phyloP scores from a whole-genome alignment of 768 basidiomycete species.

The Boletellus emodensis region DNA sequence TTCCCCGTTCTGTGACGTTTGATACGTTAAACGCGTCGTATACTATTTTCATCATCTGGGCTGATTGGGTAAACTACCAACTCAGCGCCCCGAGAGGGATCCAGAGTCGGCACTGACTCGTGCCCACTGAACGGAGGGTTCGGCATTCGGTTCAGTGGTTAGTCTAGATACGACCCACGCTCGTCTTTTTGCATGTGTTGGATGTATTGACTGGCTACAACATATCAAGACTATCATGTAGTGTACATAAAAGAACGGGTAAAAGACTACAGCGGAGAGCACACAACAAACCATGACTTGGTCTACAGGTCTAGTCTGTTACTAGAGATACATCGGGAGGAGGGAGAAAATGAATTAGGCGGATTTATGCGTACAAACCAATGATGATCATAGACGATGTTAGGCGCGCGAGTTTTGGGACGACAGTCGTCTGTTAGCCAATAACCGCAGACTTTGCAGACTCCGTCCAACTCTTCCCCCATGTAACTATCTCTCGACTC shows the following conservation, averaged over 20 bases:
- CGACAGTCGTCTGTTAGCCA: background rate
- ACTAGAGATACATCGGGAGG: constrained; percentile 24
- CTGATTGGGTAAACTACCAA: background rate
- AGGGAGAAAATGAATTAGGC: background rate
- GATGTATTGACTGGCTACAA: background rate
- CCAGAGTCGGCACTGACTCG: too few relatives aligned
- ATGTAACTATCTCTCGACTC: constrained; percentile 27
- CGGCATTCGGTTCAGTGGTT: too few relatives aligned
- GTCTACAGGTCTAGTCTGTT: constrained; percentile 12
- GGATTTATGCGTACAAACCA: constrained; percentile 7
- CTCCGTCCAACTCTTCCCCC: constrained; percentile 28
- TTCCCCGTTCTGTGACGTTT: background rate
- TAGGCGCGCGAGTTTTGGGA: constrained; percentile 1
- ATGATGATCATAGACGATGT: constrained; percentile 8
- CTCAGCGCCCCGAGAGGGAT: too few relatives aligned
- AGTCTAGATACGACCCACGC: too few relatives aligned
- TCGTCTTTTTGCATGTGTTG: background rate
- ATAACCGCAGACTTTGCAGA: constrained; percentile 5
- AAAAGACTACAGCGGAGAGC: constrained; percentile 10
- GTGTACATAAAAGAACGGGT: constrained; percentile 5
- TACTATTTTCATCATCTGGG: background rate
- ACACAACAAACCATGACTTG: constrained; percentile 1
- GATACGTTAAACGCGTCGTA: background rate
- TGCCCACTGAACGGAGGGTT: too few relatives aligned
- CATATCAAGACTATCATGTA: constrained; percentile 10